Conservation (phyloP, 495 filamentous ascomycete genomes). For the Penicillium malachiteum region DNA sequence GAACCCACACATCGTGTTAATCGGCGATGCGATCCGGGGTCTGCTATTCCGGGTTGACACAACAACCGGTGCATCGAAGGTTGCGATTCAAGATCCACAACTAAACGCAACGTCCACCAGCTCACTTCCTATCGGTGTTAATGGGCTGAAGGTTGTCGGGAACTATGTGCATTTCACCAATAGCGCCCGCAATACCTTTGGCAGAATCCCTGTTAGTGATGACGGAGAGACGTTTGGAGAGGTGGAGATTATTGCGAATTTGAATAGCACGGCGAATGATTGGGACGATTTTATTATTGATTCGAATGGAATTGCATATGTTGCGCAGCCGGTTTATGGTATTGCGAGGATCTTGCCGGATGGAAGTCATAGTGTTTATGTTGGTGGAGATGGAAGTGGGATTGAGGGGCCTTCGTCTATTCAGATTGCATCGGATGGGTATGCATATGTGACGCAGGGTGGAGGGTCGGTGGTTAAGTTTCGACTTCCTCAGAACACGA, state of each 20-base stretch:
- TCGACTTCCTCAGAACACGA: background rate
- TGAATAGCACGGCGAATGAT: constrained; percentile 1
- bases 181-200: constrained; percentile 34
- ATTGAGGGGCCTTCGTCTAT: constrained; percentile 28
- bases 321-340: constrained; percentile 22
- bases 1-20: constrained; percentile 22
- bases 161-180: constrained; percentile 44
- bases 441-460: constrained; percentile 18
- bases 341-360: constrained; percentile 22
- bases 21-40: constrained; percentile 40
- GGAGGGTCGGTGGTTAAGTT: constrained; percentile 18
- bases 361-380: constrained; percentile 24
- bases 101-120: constrained; percentile 14
- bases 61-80: constrained; percentile 30
- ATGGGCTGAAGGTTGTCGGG: constrained; percentile 35
- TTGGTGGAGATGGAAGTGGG: constrained; percentile 19
- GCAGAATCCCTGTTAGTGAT: constrained; percentile 24
- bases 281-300: constrained; percentile 41
- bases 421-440: constrained; percentile 20
- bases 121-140: constrained; percentile 36
- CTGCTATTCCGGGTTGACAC: constrained; percentile 40
- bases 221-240: constrained; percentile 22
- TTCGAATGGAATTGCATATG: constrained; percentile 23
- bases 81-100: constrained; percentile 24
- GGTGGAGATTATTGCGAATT: constrained; percentile 20